Base-by-base conservation (phyloP, 2,329 filamentous ascomycete species). In the Talaromyces sp. region DNA sequence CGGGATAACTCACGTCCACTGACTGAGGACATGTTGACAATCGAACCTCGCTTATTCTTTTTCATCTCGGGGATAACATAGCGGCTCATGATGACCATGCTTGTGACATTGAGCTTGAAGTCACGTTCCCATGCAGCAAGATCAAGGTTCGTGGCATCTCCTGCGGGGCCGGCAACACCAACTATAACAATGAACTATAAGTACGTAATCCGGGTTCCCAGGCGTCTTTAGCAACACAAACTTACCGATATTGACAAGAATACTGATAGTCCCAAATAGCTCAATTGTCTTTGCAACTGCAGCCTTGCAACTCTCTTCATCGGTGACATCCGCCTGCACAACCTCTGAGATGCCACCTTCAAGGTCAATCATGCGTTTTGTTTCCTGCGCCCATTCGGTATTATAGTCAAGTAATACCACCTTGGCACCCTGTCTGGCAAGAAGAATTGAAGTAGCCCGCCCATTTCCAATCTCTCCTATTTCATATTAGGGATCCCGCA, bases 11-110 rank as follows among this genome's bases (percentile, higher is more conserved):
- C 44, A 52, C 50, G 52, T 1, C 71, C 71, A 35, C 64, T 67
- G 7, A 75, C 67, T 8, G 65, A 70, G 3, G 65, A 64, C 56
- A 75, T 64, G 52, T 74, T 75, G 16, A 75, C 67, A 27, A 75
- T 74, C 0, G 65, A 49, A 2, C 73, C 74, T 10, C 66, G 47
- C 1, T 65, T 64, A 20, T 59, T 54, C 45, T 70, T 71, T 3
- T 62, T 51, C 70, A 74, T 74, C 35, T 66, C 65, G 0, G 70
- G 69, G 20, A 74, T 67, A 1, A 54, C 61, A 44, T 67, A 48
- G 7, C 65, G 60, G 4, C 48, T 49, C 70, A 74, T 74, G 8
- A 70, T 47, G 1, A 74, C 64, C 70, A 74, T 73, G 41, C 68
- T 71, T 0, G 65, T 69, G 13, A 73, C 66, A 43, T 73, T 73